Conservation (phyloP, 305 asterid species). For the Fraxinus latifolia region DNA sequence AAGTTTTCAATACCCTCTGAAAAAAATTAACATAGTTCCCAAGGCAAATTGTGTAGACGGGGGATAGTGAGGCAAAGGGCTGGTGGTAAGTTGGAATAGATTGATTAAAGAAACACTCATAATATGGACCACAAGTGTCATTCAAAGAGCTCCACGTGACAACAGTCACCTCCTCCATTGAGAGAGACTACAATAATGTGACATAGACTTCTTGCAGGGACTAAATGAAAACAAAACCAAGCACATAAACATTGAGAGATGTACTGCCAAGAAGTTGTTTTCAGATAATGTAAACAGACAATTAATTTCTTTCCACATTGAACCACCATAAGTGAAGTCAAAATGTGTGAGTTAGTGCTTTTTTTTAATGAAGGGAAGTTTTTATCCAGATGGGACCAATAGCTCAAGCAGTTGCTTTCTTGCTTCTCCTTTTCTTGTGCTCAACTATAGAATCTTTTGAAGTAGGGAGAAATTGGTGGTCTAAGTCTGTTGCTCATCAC, state of each 20-base stretch:
- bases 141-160: not conserved
- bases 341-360: not conserved
- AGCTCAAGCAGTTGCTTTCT: not conserved
- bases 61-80: not conserved
- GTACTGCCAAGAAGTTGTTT: not conserved
- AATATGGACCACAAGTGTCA: not conserved
- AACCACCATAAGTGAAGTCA: not conserved
- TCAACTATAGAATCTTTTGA: not conserved
- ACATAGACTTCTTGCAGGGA: not conserved
- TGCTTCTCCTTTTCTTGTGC: not conserved
- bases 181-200: not conserved
- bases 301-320: not conserved
- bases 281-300: not conserved
- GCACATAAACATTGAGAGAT: not conserved
- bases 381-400: not conserved
- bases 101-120: not conserved
- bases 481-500: not conserved
- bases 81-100: not conserved
- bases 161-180: not conserved
- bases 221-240: not conserved
- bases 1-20: not conserved
- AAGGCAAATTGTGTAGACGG: not conserved
- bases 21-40: not conserved
- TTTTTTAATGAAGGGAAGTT: not conserved
- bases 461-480: not conserved